phyloP scores from a whole-genome alignment of 768 basidiomycete genomes.

The Auricularia auricula-judae region DNA sequence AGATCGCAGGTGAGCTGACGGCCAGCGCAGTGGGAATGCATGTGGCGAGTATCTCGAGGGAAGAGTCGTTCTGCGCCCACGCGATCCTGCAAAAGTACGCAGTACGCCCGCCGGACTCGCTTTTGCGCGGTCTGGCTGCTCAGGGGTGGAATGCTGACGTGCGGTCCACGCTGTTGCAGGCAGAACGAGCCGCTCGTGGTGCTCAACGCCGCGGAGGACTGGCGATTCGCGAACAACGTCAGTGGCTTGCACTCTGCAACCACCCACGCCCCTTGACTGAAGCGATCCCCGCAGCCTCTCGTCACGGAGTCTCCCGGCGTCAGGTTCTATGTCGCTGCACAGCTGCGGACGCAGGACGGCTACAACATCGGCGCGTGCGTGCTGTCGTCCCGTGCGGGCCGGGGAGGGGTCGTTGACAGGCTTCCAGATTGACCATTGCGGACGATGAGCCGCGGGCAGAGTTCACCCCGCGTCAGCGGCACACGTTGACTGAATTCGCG shows the following conservation, averaged over 20 bases:
- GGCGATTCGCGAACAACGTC: conserved; percentile 82
- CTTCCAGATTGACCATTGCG: conserved; percentile 60
- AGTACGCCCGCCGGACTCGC: background rate
- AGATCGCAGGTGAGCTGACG: background rate
- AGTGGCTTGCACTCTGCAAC: conserved; percentile 15
- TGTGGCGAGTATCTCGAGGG: conserved; percentile 35
- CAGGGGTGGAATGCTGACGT: conserved; percentile 46
- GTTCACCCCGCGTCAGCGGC: conserved; percentile 79
- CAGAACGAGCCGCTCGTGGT: conserved; percentile 83
- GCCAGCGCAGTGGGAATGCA: conserved; percentile 33
- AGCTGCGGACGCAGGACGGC: conserved; percentile 79
- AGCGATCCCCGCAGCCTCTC: conserved; percentile 40
- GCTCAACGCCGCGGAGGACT: conserved; percentile 68
- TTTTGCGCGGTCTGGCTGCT: conserved; percentile 1
- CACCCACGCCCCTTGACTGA: background rate
- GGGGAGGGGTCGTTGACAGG: conserved; percentile 3
- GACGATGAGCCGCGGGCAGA: conserved; percentile 75
- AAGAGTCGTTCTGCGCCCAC: conserved; percentile 74
- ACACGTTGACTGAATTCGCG: conserved; percentile 92
- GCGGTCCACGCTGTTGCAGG: conserved; percentile 23
- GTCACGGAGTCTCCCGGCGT: conserved; percentile 56
- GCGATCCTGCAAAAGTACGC: conserved; percentile 67
- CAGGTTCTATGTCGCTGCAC: conserved; percentile 88
- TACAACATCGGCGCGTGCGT: conserved; percentile 76
- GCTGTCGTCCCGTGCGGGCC: too few relatives aligned